Percentiles rank a stretch among this genome's conserved stretches.
phyloP scores from a whole-genome alignment of 805 yeast species.

The Suhomyces faveliae region DNA sequence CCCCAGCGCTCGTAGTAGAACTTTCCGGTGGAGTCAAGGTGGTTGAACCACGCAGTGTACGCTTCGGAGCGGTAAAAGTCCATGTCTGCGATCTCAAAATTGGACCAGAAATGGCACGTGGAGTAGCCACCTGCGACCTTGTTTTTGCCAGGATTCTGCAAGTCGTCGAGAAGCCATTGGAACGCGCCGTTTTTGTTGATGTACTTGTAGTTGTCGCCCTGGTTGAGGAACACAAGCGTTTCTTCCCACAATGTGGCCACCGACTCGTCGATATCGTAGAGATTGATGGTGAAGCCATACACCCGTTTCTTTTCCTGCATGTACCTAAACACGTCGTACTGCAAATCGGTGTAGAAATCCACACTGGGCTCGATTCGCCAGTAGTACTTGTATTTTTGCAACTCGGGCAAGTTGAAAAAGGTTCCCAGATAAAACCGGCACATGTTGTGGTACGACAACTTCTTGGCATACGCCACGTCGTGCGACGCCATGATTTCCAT shows the following conservation, averaged over 20 bases:
- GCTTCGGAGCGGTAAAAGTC: slow-evolving; percentile 73
- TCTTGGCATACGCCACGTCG: slow-evolving; percentile 59
- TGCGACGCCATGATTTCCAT: slow-evolving; percentile 39
- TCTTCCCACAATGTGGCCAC: slow-evolving; percentile 66
- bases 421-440: slow-evolving; percentile 72
- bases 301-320: slow-evolving; percentile 64
- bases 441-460: slow-evolving; percentile 75
- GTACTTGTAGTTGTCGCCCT: slow-evolving; percentile 57
- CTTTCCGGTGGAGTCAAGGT: slow-evolving; percentile 69
- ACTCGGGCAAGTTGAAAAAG: slow-evolving; percentile 62
- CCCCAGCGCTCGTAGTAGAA: slow-evolving; percentile 94
- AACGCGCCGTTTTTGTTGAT: slow-evolving; percentile 49
- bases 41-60: slow-evolving; percentile 60
- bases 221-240: slow-evolving; percentile 56
- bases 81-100: slow-evolving; percentile 83
- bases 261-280: slow-evolving; percentile 70
- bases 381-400: slow-evolving; percentile 62
- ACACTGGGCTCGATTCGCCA: slow-evolving; percentile 84
- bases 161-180: slow-evolving; percentile 51
- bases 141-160: slow-evolving; percentile 49
- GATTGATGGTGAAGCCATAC: slow-evolving; percentile 69
- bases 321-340: slow-evolving; percentile 76
- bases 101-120: slow-evolving; percentile 89
- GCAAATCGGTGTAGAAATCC: slow-evolving; percentile 61
- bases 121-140: slow-evolving; percentile 48